Evolutionary conservation across 2,329 filamentous ascomycete genomes (phyloP), one percentile per base, ranked within the genome.

Genomic region (Curvularia sp.): DNA sequence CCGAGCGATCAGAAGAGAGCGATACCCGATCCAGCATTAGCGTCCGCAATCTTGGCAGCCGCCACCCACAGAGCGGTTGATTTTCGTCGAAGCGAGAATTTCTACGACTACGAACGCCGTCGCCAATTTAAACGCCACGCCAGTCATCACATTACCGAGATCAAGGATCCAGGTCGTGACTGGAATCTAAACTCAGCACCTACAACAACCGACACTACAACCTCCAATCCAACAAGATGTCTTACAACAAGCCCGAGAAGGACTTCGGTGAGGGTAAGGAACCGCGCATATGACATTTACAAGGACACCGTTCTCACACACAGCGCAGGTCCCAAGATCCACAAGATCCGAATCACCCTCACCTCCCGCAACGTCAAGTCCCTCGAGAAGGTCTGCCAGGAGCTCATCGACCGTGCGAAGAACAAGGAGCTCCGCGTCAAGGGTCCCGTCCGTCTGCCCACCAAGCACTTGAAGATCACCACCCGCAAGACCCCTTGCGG

Each of bases 401-500:
- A 98, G 86, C 91, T 99, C 81, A 93, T 98, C 81, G 95, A 99
- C 84, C 94, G 95, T 79, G 93, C 95, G 79, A 96, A 96, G 87
- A 89, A 86, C 86, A 99, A 99, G 93, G 93, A 96, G 80, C 91
- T 99, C 78, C 90, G 91, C 80, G 92, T 96, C 85, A 98, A 98
- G 90, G 94, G 95, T 78, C 93, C 94, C 80, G 94, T 98, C 82
- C 93, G 94, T 79, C 90, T 97, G 77, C 93, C 95, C 76, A 97
- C 93, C 86, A 97, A 97, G 90, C 92, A 88, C 81, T 88, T 98
- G 78, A 92, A 95, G 87, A 88, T 97, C 86, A 92, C 91, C 80
- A 97, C 95, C 86, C 91, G 95, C 79, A 99, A 99, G 91, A 98
- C 95, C 70, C 95, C 95, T 81, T 95, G 91, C 84, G 95, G 95